Conservation (phyloP, 495 filamentous ascomycete species). For the Aspergillus steynii region DNA sequence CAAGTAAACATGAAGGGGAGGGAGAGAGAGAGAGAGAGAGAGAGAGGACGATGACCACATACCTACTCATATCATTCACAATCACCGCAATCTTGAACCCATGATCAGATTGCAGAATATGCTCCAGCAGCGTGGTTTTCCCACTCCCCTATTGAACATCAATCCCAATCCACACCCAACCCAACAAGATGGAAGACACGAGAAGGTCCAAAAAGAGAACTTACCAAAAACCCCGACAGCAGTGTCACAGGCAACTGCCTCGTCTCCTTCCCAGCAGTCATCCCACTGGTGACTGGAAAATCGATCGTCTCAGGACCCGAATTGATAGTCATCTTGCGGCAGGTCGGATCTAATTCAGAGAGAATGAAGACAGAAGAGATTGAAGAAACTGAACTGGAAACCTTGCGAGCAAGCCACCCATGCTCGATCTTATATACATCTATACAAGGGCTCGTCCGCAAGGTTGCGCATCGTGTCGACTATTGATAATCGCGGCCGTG, state of each 20-base stretch:
- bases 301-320: constrained; percentile 27
- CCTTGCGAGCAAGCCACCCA: not conserved
- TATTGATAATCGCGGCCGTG: constrained; percentile 5
- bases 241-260: constrained; percentile 45
- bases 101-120: constrained; percentile 56
- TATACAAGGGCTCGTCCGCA: constrained; percentile 4
- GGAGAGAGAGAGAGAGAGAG: not conserved
- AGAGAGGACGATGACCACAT: constrained; percentile 6
- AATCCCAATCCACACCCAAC: not conserved
- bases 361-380: not conserved
- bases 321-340: constrained; percentile 31
- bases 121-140: constrained; percentile 58
- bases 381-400: not conserved
- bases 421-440: constrained; percentile 3
- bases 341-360: not conserved
- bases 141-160: constrained; percentile 45
- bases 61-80: constrained; percentile 59
- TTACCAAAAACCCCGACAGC: constrained; percentile 49
- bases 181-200: not conserved
- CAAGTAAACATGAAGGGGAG: not conserved
- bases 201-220: not conserved
- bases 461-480: constrained; percentile 1
- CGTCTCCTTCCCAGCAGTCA: constrained; percentile 10
- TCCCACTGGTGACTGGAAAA: constrained; percentile 15
- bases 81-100: constrained; percentile 56